Base-by-base conservation (phyloP, 176 grass and related monocot genomes). In the Cenchrus americanus region DNA sequence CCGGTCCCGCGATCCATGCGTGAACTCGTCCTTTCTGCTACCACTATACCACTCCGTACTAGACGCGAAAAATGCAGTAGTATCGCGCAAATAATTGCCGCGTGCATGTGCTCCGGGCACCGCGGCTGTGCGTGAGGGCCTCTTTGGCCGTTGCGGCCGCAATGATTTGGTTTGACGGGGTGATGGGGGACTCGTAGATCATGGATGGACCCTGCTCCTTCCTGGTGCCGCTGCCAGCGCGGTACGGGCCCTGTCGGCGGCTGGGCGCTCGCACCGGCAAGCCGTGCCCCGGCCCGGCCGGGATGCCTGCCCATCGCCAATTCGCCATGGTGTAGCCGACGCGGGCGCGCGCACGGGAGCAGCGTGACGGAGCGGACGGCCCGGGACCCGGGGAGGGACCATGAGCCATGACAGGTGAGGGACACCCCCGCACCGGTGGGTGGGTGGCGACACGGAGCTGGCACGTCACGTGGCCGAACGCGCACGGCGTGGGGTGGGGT, bases 261-360 rank as follows among this genome's bases (percentile, higher is more conserved):
- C 58, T 60, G 23, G 23, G 2, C 60, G 3, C 23, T 13, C 4
- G 34, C 34, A 37, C 4, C 34, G 60, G 8, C 59, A 62, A 3
- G 10, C 59, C 23, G 59, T 23, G 61, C 61, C 61, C 61, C 61
- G 22, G 60, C 61, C 61, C 61, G 22, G 60, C n/a, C n/a, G 59
- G n/a, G 59, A 24, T 8, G 21, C 21, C 55, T 8, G 21, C 21
- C 55, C 55, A 10, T 1, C 15, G 15, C 52, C 47, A 30, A 30
- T 30, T 30, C 27, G 27, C 27, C 27, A 30, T 30, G 27, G n/a
- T n/a, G n/a, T n/a, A n/a, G 5, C 2, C 58, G n/a, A 59, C 55
- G 55, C 55, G n/a, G 58, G 58, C 9, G n/a, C 58, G 24, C 62
- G 62, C 62, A 66, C 62, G 62, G 62, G 62, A 66, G 62, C 62